Percentiles rank a stretch among this genome's conserved stretches.
Evolutionary conservation across 164 flowering plant species (phyloP).

Genomic region (Amborella trichopoda): DNA sequence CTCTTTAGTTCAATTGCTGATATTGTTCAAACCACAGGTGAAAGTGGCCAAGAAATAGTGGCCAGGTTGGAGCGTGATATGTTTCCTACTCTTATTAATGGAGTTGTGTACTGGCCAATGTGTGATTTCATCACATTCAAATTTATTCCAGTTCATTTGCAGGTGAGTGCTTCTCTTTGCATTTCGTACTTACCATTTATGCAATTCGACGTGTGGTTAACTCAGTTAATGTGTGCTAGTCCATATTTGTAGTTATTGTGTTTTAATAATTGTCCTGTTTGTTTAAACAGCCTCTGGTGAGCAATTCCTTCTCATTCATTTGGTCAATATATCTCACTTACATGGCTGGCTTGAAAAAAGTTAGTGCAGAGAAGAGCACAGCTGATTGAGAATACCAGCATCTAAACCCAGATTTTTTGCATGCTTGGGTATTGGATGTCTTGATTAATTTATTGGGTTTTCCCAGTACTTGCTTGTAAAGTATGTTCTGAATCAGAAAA

Average conservation of each 20-base stretch:
- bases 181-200: no score
- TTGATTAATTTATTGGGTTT: no score
- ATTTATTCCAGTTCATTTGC: constrained; percentile 70
- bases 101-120: constrained; percentile 65
- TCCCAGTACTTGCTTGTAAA: not conserved
- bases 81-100: constrained; percentile 58
- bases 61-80: constrained; percentile 78
- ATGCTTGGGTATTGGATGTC: no score
- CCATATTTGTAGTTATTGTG: not conserved
- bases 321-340: constrained; percentile 90
- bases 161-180: constrained; percentile 30
- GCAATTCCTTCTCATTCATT: constrained; percentile 64
- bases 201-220: not conserved
- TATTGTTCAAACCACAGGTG: no score
- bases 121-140: constrained; percentile 81
- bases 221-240: not conserved
- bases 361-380: constrained; percentile 5
- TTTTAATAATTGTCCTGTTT: constrained; percentile 6
- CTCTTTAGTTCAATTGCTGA: no score
- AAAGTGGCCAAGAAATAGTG: constrained; percentile 46
- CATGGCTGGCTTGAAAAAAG: constrained; percentile 75
- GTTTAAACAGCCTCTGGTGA: constrained; percentile 57
- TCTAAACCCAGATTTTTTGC: no score
- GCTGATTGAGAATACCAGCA: no score
- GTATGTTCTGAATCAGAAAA: not conserved